Percentiles rank a stretch among this genome's conserved stretches.
Evolutionary conservation across 208 protist genomes (phyloP).

Genomic region (Acanthamoeba sp.): DNA sequence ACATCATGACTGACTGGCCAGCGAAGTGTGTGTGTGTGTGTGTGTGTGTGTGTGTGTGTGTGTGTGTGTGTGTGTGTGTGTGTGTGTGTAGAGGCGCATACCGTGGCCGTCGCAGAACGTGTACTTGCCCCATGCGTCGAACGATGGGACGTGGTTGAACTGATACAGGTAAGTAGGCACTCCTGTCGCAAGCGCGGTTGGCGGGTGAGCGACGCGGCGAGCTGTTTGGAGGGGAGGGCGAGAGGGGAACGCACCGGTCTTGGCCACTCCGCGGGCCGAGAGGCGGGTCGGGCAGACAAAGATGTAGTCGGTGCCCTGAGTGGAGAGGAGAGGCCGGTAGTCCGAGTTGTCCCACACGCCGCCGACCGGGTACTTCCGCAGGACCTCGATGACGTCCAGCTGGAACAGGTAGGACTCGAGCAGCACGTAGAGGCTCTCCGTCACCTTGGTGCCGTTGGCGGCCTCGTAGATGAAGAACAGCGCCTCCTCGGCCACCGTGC

Average conservation of each 20-base stretch:
- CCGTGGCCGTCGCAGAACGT: constrained; percentile 31
- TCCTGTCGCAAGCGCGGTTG: no score
- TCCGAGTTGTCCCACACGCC: constrained; percentile 51
- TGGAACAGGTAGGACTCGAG: constrained; percentile 36
- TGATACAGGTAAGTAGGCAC: constrained; percentile 59
- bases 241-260: neutral
- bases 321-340: constrained; percentile 66
- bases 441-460: constrained; percentile 20
- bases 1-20: constrained; percentile 29
- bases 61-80: neutral
- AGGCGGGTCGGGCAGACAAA: constrained; percentile 75
- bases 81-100: neutral
- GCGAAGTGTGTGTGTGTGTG: no score
- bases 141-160: constrained; percentile 64
- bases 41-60: no score
- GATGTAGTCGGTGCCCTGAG: constrained; percentile 75
- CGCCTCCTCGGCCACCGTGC: constrained; percentile 27
- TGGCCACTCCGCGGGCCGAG: neutral
- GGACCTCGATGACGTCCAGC: constrained; percentile 3
- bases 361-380: constrained; percentile 22
- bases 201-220: neutral
- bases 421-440: constrained; percentile 22
- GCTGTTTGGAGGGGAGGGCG: neutral
- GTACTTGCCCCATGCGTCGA: constrained; percentile 76
- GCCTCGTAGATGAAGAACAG: constrained; percentile 51